Evolutionary conservation across 768 basidiomycete species (phyloP), one percentile per base, ranked within the genome.

Genomic region (Mycena indigotica): DNA sequence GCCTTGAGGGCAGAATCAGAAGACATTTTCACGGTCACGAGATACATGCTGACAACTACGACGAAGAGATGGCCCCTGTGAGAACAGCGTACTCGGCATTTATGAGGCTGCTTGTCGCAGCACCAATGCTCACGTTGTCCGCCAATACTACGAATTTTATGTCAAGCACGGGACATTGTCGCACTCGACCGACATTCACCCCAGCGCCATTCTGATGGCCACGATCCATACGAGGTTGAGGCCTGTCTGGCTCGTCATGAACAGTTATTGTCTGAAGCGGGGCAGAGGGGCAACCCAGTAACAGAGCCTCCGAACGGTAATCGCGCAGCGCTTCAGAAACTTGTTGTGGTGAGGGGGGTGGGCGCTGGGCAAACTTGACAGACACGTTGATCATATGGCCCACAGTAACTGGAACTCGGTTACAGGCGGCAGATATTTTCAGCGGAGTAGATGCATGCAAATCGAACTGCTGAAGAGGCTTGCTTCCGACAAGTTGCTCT

Each of bases 21-120:
- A 8, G 8, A 8, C 41, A 44, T 44, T 44, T 35, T 35, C 32
- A 44, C 41, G 41, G 41, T 44, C 41, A 44, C 41, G 41, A 44
- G 41, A 10, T 38, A 10, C n/a, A 10, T 44, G 8, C 21, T 44
- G 41, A 15, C n/a, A 16, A 8, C 41, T 44, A 44, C 23, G 41
- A n/a, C n/a, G n/a, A n/a, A n/a, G n/a, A n/a, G n/a, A n/a, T 44
- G n/a, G 5, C 23, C 23, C 89, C 90, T 74, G 88, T 93, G 39
- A 88, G 70, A 5, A 94, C 84, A n/a, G 95, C 95, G n/a, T 89
- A 75, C 77, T 98, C 95, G 2, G 96, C 96, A 69, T 98, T 99
- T 66, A 98, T 95, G 69, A 99, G 91, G 63, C 90, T 93, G 62
- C 91, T 94, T 49, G 97, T 99, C 50, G 97, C 96, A 21, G 97